A percentile compares a stretch with the other conserved stretches of the same genome.
Conservation (phyloP, 2,329 filamentous ascomycete species). For the Westerdykella sp. region DNA sequence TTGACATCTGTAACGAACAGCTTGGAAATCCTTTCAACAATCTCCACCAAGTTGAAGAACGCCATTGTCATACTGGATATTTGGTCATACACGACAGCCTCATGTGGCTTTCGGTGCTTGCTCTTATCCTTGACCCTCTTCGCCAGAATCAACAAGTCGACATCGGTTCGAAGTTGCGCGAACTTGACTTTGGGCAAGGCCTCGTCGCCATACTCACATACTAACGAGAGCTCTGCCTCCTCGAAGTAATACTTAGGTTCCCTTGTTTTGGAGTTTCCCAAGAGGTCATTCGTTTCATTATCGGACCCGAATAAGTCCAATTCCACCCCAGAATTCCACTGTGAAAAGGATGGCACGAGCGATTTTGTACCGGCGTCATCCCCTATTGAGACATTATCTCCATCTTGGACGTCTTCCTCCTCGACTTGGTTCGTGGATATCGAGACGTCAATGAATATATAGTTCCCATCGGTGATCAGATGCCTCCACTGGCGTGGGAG, state of each 20-base stretch:
- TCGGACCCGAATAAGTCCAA: too few species aligned
- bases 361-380: neutral
- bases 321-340: constrained; percentile 10
- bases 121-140: too few species aligned
- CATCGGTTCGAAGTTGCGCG: too few species aligned
- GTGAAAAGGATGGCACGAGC: constrained; percentile 21
- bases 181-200: too few species aligned
- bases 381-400: neutral
- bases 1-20: constrained; percentile 19
- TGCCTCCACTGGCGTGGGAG: constrained; percentile 17
- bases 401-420: neutral
- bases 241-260: too few species aligned
- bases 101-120: constrained; percentile 9
- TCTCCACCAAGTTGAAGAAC: constrained; percentile 8
- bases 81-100: constrained; percentile 12
- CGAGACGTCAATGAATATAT: constrained; percentile 18
- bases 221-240: too few species aligned
- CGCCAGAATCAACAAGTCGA: too few species aligned
- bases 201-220: too few species aligned
- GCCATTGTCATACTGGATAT: constrained; percentile 6
- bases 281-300: too few species aligned
- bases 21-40: constrained; percentile 11
- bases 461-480: constrained; percentile 11
- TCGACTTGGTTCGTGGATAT: constrained; percentile 1
- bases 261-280: too few species aligned